Evolutionary conservation across 1,284 basidiomycete genomes (phyloP).

Genomic region (Cutaneotrichosporon arboriforme): DNA sequence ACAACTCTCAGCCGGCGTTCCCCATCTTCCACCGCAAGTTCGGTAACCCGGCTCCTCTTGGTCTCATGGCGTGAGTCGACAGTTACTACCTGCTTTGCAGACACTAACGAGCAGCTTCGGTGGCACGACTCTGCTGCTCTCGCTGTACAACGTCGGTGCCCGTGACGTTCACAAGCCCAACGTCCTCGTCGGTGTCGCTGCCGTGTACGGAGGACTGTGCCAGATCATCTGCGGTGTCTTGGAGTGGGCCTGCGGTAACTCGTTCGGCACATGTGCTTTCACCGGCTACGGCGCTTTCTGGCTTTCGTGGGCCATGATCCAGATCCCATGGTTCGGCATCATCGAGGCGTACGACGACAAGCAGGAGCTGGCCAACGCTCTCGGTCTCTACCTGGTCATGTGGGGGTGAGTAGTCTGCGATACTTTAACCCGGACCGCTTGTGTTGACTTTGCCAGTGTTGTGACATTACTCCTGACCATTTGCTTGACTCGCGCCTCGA

Average conservation of each 20-base stretch:
- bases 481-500: slow-evolving; percentile 8
- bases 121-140: slow-evolving; percentile 54
- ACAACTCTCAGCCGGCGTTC: slow-evolving; percentile 43
- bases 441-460: slow-evolving; percentile 8
- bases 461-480: slow-evolving; percentile 14
- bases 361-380: slow-evolving; percentile 50
- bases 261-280: slow-evolving; percentile 63
- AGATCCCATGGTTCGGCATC: slow-evolving; percentile 52
- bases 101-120: slow-evolving; percentile 39
- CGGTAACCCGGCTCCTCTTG: slow-evolving; percentile 54
- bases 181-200: slow-evolving; percentile 74
- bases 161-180: slow-evolving; percentile 55
- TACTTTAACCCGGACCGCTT: neutral
- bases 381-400: slow-evolving; percentile 49
- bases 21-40: slow-evolving; percentile 49
- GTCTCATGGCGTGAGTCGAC: slow-evolving; percentile 43
- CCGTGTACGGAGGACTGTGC: slow-evolving; percentile 68
- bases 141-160: slow-evolving; percentile 46
- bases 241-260: slow-evolving; percentile 65
- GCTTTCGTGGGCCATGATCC: slow-evolving; percentile 42
- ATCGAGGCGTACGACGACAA: slow-evolving; percentile 38
- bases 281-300: slow-evolving; percentile 68
- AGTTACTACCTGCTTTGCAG: neutral
- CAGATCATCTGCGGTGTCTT: slow-evolving; percentile 57
- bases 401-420: slow-evolving; percentile 30